Percentiles rank a stretch among this genome's conserved stretches.
Conservation (phyloP, 345 rosid genomes). For the Citrus unshiu region DNA sequence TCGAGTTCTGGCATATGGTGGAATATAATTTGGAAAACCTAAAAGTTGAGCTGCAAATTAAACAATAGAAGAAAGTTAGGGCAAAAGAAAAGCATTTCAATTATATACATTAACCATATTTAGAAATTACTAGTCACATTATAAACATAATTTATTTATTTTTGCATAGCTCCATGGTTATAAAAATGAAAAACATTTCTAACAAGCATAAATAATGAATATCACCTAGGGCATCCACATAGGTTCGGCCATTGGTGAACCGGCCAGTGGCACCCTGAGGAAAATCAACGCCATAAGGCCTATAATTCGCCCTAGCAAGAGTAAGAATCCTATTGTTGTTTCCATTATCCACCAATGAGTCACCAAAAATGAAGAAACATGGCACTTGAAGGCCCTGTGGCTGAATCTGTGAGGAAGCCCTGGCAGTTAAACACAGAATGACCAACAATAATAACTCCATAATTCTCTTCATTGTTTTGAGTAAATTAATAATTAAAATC, state of each 20-base stretch:
- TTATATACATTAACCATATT: not conserved
- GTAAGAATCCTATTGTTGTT: slow-evolving; percentile 71
- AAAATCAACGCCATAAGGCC: slow-evolving; percentile 91
- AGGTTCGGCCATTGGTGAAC: slow-evolving; percentile 83
- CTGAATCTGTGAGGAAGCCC: slow-evolving; percentile 34
- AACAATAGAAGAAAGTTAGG: not conserved
- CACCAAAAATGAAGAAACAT: slow-evolving; percentile 84
- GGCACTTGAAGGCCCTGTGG: slow-evolving; percentile 56
- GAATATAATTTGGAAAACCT: slow-evolving; percentile 60
- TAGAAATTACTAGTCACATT: not conserved
- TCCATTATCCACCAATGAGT: slow-evolving; percentile 90
- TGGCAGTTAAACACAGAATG: slow-evolving; percentile 12
- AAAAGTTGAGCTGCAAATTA: slow-evolving; percentile 58
- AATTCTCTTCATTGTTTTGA: not conserved
- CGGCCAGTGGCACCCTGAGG: slow-evolving; percentile 73
- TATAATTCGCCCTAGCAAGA: slow-evolving; percentile 74
- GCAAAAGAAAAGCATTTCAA: not conserved
- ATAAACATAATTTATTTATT: not conserved
- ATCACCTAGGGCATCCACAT: slow-evolving; percentile 73
- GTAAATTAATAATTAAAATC: not conserved
- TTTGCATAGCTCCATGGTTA: too few species aligned
- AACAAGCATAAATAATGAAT: not conserved
- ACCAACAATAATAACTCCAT: slow-evolving; percentile 9
- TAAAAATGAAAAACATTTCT: not conserved
- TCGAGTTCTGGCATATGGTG: slow-evolving; percentile 57